Evolutionary conservation across 2,329 filamentous ascomycete species (phyloP).

Genomic region (Penicillium sp.): DNA sequence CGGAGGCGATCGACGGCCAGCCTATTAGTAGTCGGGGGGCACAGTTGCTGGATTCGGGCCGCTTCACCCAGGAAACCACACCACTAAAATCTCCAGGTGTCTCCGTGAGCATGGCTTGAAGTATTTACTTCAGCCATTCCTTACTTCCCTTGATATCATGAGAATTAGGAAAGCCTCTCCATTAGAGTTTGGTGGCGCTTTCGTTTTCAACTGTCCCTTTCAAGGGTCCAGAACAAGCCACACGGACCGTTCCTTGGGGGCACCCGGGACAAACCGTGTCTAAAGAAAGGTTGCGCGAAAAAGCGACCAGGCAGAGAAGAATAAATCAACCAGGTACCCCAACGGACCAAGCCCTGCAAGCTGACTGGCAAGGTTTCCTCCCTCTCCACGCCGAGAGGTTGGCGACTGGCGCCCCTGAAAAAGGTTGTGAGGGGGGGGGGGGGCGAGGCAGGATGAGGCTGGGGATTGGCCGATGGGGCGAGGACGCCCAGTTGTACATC

Average conservation of each 20-base stretch:
- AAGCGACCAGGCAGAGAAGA: not conserved
- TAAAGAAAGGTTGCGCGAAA: not conserved
- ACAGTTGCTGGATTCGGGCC: not conserved
- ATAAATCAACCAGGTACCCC: not conserved
- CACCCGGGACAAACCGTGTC: not conserved
- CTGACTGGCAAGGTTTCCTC: not conserved
- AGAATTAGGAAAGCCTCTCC: not conserved
- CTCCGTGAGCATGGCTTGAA: too few relatives aligned
- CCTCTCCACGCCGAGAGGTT: too few relatives aligned
- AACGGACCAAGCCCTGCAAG: not conserved
- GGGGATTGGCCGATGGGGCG: not conserved
- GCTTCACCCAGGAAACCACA: not conserved
- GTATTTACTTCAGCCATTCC: not conserved
- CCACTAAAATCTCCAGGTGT: too few relatives aligned
- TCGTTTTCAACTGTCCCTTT: not conserved
- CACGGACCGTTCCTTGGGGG: not conserved
- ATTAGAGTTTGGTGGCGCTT: constrained; percentile 1
- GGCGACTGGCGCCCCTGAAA: too few relatives aligned
- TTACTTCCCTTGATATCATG: not conserved
- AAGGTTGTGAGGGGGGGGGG: too few relatives aligned
- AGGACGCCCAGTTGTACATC: not conserved
- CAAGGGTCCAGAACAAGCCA: not conserved
- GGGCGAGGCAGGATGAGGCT: not conserved
- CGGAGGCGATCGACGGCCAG: not conserved
- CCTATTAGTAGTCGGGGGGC: not conserved